Base-by-base conservation (phyloP, 2,329 filamentous ascomycete genomes). In the Nemania diffusa region DNA sequence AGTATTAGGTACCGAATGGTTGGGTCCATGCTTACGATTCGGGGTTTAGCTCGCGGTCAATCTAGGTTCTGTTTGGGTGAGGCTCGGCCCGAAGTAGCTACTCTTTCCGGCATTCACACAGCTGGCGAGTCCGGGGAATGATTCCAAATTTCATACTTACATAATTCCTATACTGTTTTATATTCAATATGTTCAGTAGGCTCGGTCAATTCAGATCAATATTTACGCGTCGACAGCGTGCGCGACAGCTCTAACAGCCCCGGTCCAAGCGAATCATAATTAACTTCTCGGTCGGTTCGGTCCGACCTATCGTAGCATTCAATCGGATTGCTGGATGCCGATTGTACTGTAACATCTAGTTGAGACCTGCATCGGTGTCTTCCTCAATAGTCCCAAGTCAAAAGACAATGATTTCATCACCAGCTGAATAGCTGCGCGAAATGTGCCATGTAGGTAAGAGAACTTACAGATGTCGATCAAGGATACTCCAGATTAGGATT, bases 31-130 rank as follows among this genome's bases (percentile, higher is more conserved):
- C 44, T 46, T 62, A 62, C 5, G 51, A 15, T 57, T 56, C 42
- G 51, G 42, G 50, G 57, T 52, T 13, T 60, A 55, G 50, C 29
- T 57, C 17, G 24, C 27, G 32, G 29, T 46, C 27, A 46, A 56
- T 34, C 46, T 11, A 9, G 52, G 7, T 34, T 52, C 22, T 8
- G 24, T 56, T 37, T 57, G 27, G 40, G 40, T 64, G 51, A 64
- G 60, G 44, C 61, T 67, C 65, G 65, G 65, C 51, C 65, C 65
- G 65, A 67, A 59, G 34, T 29, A 48, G 40, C 51, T 42, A 60
- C 52, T 51, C 27, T n/a, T 20, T 37, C 15, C 37, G 17, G 50
- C 13, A 26, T 27, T 5, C 24, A 27, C 27, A 22, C n/a, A 40
- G 13, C 24, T 42, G 32, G 50, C 3, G 46, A 53, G 34, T 46